Evolutionary conservation across 306 rosid species (phyloP), one percentile per base, ranked within the genome.

Genomic region (Rosa chinensis): DNA sequence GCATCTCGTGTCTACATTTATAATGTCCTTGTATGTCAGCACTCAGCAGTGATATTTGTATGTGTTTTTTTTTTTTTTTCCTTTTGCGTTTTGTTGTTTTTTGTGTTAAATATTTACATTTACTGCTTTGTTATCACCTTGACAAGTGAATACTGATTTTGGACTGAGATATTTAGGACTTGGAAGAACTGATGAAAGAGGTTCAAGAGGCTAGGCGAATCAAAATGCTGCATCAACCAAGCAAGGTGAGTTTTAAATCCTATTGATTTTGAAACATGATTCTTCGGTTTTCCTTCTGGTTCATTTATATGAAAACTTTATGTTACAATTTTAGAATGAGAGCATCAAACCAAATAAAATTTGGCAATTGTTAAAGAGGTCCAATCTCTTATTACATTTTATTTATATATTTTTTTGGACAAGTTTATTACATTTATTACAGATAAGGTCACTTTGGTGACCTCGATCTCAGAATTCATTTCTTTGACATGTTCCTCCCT

Each of bases 181-280:
- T 92, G 80, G 97, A 94, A 78, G 94, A 94, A 78, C 77, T 94
- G 76, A 94, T 94, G 98, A 94, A 88, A 92, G 98, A 94, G 87
- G 98, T 94, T 83, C 98, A 91, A 82, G 98, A 93, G 83, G 98
- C 97, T 84, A 89, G 97, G 78, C 85, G 98, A 78, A 93, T 93
- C 78, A 93, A 90, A 84, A 92, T 94, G 98, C 90, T 94, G 84
- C 98, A 94, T 85, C 96, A 92, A 81, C 98, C 98, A 45, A 94
- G 98, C 96, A 94, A 90, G 97, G 98, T 92, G 75, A 76, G 39
- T 66, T 42, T 50, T 71, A 59, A 71, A 50, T 77, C 52, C 18
- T 78, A 48, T 45, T 80, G 14, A 47, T 72, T 64, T 32, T 3
- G 11, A 0, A 56, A n/a, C 6, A 50, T 37, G 12, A 48, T 48